Base-by-base conservation (phyloP, 1,284 basidiomycete genomes). In the Ustilago trichophora region DNA sequence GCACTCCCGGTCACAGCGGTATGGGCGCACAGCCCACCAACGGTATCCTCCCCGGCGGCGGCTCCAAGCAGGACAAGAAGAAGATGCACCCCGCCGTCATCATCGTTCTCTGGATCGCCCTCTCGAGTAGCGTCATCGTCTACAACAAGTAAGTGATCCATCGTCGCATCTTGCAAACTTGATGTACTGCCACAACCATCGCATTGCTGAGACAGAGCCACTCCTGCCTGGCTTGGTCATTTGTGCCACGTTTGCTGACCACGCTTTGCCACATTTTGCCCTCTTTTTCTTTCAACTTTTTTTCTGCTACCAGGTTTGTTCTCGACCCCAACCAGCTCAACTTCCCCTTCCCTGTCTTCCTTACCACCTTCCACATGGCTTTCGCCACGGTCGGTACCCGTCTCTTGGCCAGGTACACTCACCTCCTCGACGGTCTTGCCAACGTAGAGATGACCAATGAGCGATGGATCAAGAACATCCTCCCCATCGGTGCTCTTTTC, bases 401-500 rank as follows among this genome's bases (percentile, higher is more conserved):
- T 34, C 82, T 97, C 4, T 85, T 98, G 33, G 89, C 92, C 69
- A 88, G 91, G 36, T 96, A 92, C 34, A 98, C 95, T 0, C 86
- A 85, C 48, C 87, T 98, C 3, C 85, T 98, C n/a, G 92, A 97
- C 74, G 92, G 90, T 42, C 87, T 88, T 15, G 91, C 91, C 78
- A 92, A 96, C 74, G 78, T 81, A 19, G 88, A 89, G 76, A 89
- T 97, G 85, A 89, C 89, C 75, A 83, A 72, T 76, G 83, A 82
- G 41, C 50, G 82, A 72, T 76, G 72, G 71, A 54, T 70, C 57
- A 87, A 87, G 69, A 93, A 92, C 41, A 97, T 98, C 73, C 86
- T 97, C 9, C 94, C 94, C 36, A 95, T 98, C 69, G 93, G 93
- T 24, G 80, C 93, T 31, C 88, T 98, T 63, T 96, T 98, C 85